phyloP scores from a whole-genome alignment of 345 rosid species.

The Isatis tinctoria region DNA sequence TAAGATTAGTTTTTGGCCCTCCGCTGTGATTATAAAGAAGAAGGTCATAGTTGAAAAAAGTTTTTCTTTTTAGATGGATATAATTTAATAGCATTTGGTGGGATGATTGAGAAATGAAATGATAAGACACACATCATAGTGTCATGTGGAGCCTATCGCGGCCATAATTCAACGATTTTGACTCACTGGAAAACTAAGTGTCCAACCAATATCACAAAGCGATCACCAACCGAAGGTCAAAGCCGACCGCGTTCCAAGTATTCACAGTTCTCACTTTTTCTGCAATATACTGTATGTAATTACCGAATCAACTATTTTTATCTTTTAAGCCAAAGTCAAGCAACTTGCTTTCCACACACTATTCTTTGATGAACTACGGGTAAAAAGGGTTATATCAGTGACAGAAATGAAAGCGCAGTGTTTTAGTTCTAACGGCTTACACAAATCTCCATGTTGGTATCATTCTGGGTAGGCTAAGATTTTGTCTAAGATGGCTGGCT shows the following conservation, averaged over 20 bases:
- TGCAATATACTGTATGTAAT: not conserved
- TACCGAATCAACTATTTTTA: slow-evolving; percentile 4
- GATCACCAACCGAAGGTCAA: not conserved
- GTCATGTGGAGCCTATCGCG: slow-evolving; percentile 7
- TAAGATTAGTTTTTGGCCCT: not conserved
- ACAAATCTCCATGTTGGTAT: too few species aligned
- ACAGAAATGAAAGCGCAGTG: too few species aligned
- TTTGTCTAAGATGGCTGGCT: slow-evolving; percentile 45
- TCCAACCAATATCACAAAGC: slow-evolving; percentile 5
- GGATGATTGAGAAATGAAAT: not conserved
- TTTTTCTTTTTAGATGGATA: not conserved
- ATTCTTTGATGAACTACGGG: not conserved
- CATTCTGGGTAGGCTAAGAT: slow-evolving; percentile 22
- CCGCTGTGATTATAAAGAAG: slow-evolving; percentile 13
- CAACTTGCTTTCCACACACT: slow-evolving; percentile 20
- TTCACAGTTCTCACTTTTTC: not conserved
- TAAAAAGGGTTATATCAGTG: too few species aligned
- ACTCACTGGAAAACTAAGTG: not conserved
- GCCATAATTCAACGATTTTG: not conserved
- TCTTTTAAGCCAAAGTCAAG: not conserved
- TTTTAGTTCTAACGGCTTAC: too few species aligned
- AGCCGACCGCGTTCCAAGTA: not conserved
- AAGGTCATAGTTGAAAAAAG: not conserved
- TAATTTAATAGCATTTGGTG: not conserved
- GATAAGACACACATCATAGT: not conserved